phyloP scores from a whole-genome alignment of 306 rosid species.

The Trichosanthes cucumerina region DNA sequence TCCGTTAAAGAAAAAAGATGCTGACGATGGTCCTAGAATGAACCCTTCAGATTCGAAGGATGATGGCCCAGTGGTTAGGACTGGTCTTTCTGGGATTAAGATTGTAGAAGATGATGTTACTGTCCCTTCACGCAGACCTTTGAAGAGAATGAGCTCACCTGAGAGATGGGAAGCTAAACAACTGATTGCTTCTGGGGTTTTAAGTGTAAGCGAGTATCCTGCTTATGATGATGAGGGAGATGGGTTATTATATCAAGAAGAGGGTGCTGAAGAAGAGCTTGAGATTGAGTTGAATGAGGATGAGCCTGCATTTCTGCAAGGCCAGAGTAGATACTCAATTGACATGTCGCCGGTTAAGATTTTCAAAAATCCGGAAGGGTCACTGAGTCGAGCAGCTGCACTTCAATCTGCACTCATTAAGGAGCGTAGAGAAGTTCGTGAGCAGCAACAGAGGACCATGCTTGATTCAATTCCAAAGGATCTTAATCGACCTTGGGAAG shows the following conservation, averaged over 20 bases:
- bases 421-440: slow-evolving; percentile 89
- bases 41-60: slow-evolving; percentile 57
- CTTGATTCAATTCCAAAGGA: slow-evolving; percentile 85
- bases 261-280: slow-evolving; percentile 82
- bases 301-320: slow-evolving; percentile 78
- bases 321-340: slow-evolving; percentile 67
- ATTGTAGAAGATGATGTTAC: slow-evolving; percentile 58
- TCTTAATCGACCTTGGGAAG: slow-evolving; percentile 97
- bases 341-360: slow-evolving; percentile 95
- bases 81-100: slow-evolving; percentile 77
- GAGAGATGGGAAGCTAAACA: slow-evolving; percentile 92
- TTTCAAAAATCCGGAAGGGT: slow-evolving; percentile 86
- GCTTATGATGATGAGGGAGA: slow-evolving; percentile 82
- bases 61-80: slow-evolving; percentile 58
- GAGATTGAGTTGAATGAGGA: slow-evolving; percentile 86
- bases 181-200: slow-evolving; percentile 74
- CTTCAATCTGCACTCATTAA: slow-evolving; percentile 84
- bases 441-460: slow-evolving; percentile 82
- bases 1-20: slow-evolving; percentile 53
- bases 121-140: slow-evolving; percentile 54
- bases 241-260: slow-evolving; percentile 64
- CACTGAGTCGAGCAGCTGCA: slow-evolving; percentile 82
- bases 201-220: slow-evolving; percentile 59
- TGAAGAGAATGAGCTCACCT: slow-evolving; percentile 92
- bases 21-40: slow-evolving; percentile 38